Conservation (phyloP, 345 rosid species). For the Rhodamnia rubescens region DNA sequence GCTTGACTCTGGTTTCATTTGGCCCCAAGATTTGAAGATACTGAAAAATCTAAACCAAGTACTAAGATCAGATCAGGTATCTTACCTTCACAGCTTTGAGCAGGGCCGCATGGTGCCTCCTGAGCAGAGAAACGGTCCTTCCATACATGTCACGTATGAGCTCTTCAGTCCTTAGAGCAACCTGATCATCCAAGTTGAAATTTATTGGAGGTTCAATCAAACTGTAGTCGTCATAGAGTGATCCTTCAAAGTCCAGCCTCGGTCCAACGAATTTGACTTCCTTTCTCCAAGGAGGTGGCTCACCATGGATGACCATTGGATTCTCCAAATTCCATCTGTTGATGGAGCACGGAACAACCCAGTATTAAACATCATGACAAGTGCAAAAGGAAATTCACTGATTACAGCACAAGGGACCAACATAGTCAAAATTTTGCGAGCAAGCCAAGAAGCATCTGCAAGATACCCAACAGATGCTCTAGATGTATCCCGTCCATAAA, state of each 20-base stretch:
- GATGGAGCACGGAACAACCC: neutral
- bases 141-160: constrained; percentile 47
- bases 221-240: constrained; percentile 68
- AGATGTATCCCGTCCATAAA: constrained; percentile 85
- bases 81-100: constrained; percentile 77
- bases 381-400: neutral
- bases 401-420: constrained; percentile 8
- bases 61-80: neutral
- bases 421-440: constrained; percentile 86
- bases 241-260: constrained; percentile 84
- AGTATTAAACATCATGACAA: neutral
- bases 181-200: constrained; percentile 79
- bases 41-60: neutral
- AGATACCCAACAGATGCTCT: constrained; percentile 75
- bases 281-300: constrained; percentile 90
- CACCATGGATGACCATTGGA: constrained; percentile 90
- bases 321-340: constrained; percentile 93
- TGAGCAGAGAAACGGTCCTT: constrained; percentile 55
- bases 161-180: constrained; percentile 63
- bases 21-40: neutral
- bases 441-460: constrained; percentile 94
- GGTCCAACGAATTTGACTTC: constrained; percentile 70
- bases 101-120: constrained; percentile 65
- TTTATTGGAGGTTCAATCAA: constrained; percentile 70
- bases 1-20: neutral